phyloP scores from a whole-genome alignment of 2,329 filamentous ascomycete genomes.

The Leptodontidium sp. region DNA sequence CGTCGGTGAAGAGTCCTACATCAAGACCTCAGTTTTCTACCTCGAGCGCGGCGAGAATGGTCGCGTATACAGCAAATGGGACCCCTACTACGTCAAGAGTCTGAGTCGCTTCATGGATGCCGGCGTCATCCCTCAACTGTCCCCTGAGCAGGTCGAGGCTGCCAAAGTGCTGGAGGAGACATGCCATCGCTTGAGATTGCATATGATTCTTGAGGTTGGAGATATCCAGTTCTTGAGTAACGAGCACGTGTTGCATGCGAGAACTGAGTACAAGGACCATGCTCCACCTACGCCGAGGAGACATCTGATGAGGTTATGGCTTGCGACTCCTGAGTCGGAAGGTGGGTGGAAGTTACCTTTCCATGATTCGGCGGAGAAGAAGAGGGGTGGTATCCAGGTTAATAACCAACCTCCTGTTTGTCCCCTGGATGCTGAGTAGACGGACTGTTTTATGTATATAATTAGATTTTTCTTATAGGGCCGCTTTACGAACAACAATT shows the following conservation, averaged over 20 bases:
- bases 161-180: slow-evolving; percentile 75
- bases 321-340: slow-evolving; percentile 81
- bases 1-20: slow-evolving; percentile 77
- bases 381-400: slow-evolving; percentile 88
- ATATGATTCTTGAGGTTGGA: slow-evolving; percentile 87
- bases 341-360: slow-evolving; percentile 88
- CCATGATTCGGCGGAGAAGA: slow-evolving; percentile 82
- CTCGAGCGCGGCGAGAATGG: slow-evolving; percentile 72
- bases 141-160: slow-evolving; percentile 72
- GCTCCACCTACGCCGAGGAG: slow-evolving; percentile 73
- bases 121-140: slow-evolving; percentile 76
- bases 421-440: slow-evolving; percentile 78
- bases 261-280: slow-evolving; percentile 81
- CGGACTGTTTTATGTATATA: background rate
- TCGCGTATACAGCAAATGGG: slow-evolving; percentile 84
- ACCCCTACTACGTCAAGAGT: slow-evolving; percentile 86
- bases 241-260: slow-evolving; percentile 79
- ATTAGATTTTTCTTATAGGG: background rate
- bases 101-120: slow-evolving; percentile 76
- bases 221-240: slow-evolving; percentile 91
- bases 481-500: too few species aligned
- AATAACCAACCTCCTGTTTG: slow-evolving; percentile 79
- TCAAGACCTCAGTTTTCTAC: slow-evolving; percentile 77
- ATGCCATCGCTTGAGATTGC: slow-evolving; percentile 69
- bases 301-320: slow-evolving; percentile 85